Percentiles rank a stretch among this genome's conserved stretches.
Evolutionary conservation across 2,329 filamentous ascomycete genomes (phyloP).

Genomic region (Claviceps africana): DNA sequence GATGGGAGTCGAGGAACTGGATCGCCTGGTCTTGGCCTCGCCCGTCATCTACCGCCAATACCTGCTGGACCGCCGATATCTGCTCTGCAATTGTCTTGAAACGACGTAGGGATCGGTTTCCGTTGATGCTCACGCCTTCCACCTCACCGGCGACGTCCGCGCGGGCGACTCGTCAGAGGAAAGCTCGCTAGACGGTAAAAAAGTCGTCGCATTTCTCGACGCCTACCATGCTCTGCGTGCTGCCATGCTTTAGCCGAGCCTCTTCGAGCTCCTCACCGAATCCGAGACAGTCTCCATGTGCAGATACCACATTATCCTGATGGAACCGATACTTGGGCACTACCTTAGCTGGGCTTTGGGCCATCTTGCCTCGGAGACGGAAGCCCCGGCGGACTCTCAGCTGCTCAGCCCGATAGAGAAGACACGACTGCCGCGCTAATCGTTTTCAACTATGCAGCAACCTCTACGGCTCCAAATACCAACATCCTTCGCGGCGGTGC

Average conservation of each 20-base stretch:
- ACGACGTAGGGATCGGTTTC: background rate
- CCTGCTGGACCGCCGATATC: slow-evolving; percentile 2
- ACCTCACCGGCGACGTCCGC: background rate
- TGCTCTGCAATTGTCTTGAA: slow-evolving; percentile 5
- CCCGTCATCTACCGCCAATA: slow-evolving; percentile 6
- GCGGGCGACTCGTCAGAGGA: too few relatives aligned
- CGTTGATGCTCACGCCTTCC: slow-evolving; percentile 4
- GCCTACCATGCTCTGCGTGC: background rate
- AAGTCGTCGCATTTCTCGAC: background rate
- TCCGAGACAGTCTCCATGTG: slow-evolving; percentile 1
- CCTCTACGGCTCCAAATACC: background rate
- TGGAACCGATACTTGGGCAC: background rate
- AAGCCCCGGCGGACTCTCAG: background rate
- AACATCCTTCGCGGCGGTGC: background rate
- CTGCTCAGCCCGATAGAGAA: slow-evolving; percentile 2
- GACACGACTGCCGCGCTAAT: slow-evolving; percentile 3
- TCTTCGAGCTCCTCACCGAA: background rate
- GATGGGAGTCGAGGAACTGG: slow-evolving; percentile 3
- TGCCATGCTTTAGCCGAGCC: background rate
- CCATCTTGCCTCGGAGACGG: background rate
- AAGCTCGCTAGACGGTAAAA: background rate
- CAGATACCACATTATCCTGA: background rate
- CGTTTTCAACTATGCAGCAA: slow-evolving; percentile 8
- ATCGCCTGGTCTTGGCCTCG: slow-evolving; percentile 5
- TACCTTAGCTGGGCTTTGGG: background rate